Evolutionary conservation across 2,329 filamentous ascomycete species (phyloP).

Genomic region (Raffaelea albimanens): DNA sequence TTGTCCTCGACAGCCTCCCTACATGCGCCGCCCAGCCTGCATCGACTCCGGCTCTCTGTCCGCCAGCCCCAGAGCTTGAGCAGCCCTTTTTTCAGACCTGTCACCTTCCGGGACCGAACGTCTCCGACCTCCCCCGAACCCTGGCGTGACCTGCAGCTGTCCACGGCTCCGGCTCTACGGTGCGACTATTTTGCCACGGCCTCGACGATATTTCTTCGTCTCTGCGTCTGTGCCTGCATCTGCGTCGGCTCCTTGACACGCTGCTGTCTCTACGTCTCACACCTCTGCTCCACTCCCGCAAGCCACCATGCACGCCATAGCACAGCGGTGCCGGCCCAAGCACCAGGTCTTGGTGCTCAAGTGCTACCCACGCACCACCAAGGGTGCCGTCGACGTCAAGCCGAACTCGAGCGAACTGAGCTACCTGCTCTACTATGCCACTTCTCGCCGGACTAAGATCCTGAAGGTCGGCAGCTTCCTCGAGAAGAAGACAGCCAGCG

Average conservation of each 20-base stretch:
- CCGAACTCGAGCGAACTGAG: slow-evolving; percentile 95
- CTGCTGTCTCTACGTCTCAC: background rate
- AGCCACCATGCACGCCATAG: slow-evolving; percentile 51
- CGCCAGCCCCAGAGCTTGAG: no score
- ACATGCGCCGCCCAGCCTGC: no score
- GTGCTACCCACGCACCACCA: slow-evolving; percentile 89
- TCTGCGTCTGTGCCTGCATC: background rate
- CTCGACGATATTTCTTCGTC: no score
- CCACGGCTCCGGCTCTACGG: background rate
- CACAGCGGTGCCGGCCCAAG: slow-evolving; percentile 73
- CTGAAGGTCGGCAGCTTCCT: slow-evolving; percentile 93
- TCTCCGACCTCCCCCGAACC: no score
- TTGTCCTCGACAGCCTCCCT: no score
- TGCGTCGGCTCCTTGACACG: background rate
- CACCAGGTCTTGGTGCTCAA: slow-evolving; percentile 94
- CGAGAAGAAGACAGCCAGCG: slow-evolving; percentile 84
- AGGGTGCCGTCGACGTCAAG: slow-evolving; percentile 85
- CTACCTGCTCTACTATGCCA: slow-evolving; percentile 94
- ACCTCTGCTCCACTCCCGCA: background rate
- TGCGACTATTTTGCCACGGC: background rate
- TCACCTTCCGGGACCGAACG: no score
- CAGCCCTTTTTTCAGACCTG: no score
- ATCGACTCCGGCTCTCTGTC: no score
- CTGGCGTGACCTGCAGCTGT: no score
- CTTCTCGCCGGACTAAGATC: slow-evolving; percentile 86